phyloP scores from a whole-genome alignment of 148 eudicot species.

The Vaccinium myrtillus region DNA sequence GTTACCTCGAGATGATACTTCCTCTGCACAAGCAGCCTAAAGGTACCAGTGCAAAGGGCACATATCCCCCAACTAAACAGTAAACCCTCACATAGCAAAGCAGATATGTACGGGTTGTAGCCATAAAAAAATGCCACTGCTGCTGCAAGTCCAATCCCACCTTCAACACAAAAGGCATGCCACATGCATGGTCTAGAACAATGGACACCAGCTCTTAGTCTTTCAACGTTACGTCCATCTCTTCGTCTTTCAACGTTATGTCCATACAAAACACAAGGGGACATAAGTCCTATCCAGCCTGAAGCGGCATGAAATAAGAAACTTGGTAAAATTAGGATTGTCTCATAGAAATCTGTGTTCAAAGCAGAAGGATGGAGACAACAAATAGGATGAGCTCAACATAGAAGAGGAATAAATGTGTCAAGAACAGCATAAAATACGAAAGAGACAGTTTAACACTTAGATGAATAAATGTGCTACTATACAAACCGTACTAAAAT shows the following conservation, averaged over 20 bases:
- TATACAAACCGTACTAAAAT: too few species aligned
- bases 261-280: conserved; percentile 75
- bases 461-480: background rate
- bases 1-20: conserved; percentile 89
- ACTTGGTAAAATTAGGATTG: background rate
- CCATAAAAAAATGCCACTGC: conserved; percentile 68
- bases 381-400: background rate
- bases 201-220: conserved; percentile 66
- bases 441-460: background rate
- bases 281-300: conserved; percentile 87
- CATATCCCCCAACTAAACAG: conserved; percentile 89
- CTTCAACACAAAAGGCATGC: conserved; percentile 81
- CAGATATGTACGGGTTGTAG: conserved; percentile 69
- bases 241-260: too few species aligned
- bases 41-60: conserved; percentile 74
- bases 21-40: conserved; percentile 64
- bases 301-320: conserved; percentile 12
- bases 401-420: background rate
- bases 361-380: background rate
- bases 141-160: conserved; percentile 80
- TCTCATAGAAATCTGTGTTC: background rate
- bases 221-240: conserved; percentile 72
- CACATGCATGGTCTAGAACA: conserved; percentile 75
- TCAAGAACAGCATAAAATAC: background rate
- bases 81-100: conserved; percentile 69